Conservation (phyloP, 306 rosid species). For the Glycyrrhiza uralensis region DNA sequence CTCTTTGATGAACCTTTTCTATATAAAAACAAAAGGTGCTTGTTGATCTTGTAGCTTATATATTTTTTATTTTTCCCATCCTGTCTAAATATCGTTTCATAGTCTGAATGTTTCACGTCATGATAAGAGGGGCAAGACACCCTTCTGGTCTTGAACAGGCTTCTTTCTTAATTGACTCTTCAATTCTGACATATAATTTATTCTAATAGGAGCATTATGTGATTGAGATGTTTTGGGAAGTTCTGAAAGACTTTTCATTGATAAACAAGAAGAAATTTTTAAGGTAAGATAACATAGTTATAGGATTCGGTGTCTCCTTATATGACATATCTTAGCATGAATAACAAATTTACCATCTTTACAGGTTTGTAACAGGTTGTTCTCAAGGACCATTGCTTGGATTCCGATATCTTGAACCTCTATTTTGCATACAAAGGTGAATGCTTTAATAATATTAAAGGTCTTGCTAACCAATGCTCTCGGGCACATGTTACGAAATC, state of each 20-base stretch:
- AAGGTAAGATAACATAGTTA: constrained; percentile 57
- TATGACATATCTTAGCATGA: constrained; percentile 1
- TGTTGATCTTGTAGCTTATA: neutral
- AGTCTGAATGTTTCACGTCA: constrained; percentile 2
- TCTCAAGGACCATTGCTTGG: constrained; percentile 98
- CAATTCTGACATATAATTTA: constrained; percentile 25
- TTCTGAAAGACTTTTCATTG: constrained; percentile 79
- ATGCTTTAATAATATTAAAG: neutral
- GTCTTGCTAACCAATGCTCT: neutral
- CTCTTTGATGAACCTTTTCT: neutral
- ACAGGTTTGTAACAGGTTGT: constrained; percentile 97
- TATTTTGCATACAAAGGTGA: constrained; percentile 95
- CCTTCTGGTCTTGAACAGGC: neutral
- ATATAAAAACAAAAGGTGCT: neutral
- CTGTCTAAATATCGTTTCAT: constrained; percentile 6
- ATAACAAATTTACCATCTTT: constrained; percentile 11
- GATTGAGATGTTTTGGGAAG: constrained; percentile 92
- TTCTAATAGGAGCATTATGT: constrained; percentile 81
- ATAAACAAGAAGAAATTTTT: constrained; percentile 86
- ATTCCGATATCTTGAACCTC: constrained; percentile 82
- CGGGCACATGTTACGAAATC: neutral
- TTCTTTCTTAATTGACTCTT: neutral
- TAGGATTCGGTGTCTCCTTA: neutral
- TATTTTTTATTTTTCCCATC: neutral
- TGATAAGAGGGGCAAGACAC: neutral